Percentiles rank a stretch among this genome's conserved stretches.
These are phyloP conservation scores for Torrubiella hemipterigena DNA, from an alignment of 2,329 filamentous ascomycete species.

Conservation along the genomic window DNA sequence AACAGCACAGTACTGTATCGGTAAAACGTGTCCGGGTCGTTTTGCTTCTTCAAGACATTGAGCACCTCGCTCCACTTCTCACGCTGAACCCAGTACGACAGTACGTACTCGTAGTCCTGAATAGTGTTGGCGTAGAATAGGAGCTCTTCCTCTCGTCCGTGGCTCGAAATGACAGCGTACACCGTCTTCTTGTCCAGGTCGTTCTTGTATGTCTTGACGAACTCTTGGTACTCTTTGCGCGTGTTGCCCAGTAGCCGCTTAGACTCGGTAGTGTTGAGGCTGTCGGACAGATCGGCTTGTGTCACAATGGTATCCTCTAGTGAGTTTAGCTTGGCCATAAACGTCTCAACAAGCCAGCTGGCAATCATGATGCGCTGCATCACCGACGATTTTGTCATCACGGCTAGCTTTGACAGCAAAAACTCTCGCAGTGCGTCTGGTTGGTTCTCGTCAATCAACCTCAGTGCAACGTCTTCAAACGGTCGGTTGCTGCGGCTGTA, in stretches of 20 bases:
- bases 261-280: slow-evolving; percentile 57
- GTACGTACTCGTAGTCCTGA: slow-evolving; percentile 86
- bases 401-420: slow-evolving; percentile 69
- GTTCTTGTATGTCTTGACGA: slow-evolving; percentile 70
- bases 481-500: slow-evolving; percentile 95
- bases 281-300: slow-evolving; percentile 67
- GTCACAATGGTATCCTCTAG: slow-evolving; percentile 91
- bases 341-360: slow-evolving; percentile 89
- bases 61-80: slow-evolving; percentile 86
- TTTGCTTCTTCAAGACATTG: slow-evolving; percentile 84
- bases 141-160: slow-evolving; percentile 86
- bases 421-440: slow-evolving; percentile 87
- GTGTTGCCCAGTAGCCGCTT: slow-evolving; percentile 59
- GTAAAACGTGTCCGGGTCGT: slow-evolving; percentile 86
- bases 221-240: slow-evolving; percentile 75
- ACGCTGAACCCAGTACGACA: slow-evolving; percentile 94
- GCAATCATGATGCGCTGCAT: slow-evolving; percentile 97
- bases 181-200: slow-evolving; percentile 86
- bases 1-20: slow-evolving; percentile 95
- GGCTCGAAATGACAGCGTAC: slow-evolving; percentile 92
- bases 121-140: slow-evolving; percentile 81
- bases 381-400: slow-evolving; percentile 66
- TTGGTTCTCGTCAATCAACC: slow-evolving; percentile 81
- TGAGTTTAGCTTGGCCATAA: slow-evolving; percentile 93
- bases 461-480: slow-evolving; percentile 89